Evolutionary conservation across 2,329 filamentous ascomycete genomes (phyloP).

Genomic region (Apiospora arundinis): DNA sequence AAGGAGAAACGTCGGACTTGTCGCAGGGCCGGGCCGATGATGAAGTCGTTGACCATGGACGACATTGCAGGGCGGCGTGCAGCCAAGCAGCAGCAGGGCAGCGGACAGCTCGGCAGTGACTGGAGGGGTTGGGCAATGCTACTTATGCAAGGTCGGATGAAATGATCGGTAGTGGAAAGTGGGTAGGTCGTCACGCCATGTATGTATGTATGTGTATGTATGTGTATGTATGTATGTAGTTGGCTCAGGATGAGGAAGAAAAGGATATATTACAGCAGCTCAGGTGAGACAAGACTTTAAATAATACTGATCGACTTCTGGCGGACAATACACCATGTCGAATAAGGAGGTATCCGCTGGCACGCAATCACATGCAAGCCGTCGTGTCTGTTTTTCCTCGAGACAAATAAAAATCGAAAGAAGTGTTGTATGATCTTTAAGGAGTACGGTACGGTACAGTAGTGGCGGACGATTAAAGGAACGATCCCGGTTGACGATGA

Average conservation of each 20-base stretch:
- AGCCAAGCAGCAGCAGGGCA: constrained; percentile 25
- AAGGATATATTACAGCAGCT: neutral
- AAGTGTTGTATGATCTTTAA: constrained; percentile 1
- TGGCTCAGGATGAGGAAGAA: neutral
- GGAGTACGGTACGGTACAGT: neutral
- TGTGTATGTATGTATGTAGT: neutral
- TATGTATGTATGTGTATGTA: neutral
- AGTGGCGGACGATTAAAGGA: neutral
- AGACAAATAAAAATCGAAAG: neutral
- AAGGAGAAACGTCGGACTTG: constrained; percentile 68
- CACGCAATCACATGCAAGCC: neutral
- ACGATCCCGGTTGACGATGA: constrained; percentile 19
- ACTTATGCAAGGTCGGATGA: constrained; percentile 18
- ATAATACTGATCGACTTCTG: neutral
- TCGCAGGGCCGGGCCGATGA: constrained; percentile 70
- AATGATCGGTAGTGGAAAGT: constrained; percentile 4
- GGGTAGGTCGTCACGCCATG: constrained; percentile 21
- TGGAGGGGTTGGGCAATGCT: constrained; percentile 11
- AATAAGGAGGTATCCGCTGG: neutral
- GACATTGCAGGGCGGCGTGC: constrained; percentile 53
- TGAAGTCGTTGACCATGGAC: constrained; percentile 68
- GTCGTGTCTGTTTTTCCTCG: neutral
- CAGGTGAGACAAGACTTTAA: constrained; percentile 7
- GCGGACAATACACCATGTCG: neutral
- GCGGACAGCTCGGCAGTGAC: constrained; percentile 4